A percentile compares a stretch with the other conserved stretches of the same genome.
phyloP scores from a whole-genome alignment of 148 eudicot species.

The Rhododendron williamsianum region DNA sequence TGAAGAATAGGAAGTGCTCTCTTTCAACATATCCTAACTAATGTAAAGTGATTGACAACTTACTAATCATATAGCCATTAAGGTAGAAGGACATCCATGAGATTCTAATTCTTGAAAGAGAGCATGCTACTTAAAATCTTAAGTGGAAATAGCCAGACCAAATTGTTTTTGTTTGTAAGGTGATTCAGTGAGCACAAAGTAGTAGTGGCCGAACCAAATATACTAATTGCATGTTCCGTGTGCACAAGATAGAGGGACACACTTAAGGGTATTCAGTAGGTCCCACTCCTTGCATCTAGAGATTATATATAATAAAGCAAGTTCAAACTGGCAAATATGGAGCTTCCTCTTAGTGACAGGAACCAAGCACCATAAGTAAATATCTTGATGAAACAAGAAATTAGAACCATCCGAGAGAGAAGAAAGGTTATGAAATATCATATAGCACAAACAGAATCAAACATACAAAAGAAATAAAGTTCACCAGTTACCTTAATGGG shows the following conservation, averaged over 20 bases:
- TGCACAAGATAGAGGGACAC: background rate
- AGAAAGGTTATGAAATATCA: background rate
- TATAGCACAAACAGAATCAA: background rate
- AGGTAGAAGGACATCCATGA: no score
- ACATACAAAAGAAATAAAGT: background rate
- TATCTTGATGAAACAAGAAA: background rate
- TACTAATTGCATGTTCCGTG: background rate
- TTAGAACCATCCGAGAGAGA: background rate
- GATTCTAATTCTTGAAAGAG: no score
- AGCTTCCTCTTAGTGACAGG: background rate
- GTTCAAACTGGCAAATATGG: background rate
- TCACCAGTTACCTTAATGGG: slow-evolving; percentile 72
- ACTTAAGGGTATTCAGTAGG: background rate
- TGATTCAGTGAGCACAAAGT: background rate
- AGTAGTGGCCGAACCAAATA: background rate
- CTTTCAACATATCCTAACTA: no score
- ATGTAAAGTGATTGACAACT: no score
- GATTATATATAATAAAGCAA: background rate
- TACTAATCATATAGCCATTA: no score
- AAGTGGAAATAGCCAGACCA: no score
- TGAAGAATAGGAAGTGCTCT: no score
- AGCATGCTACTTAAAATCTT: no score
- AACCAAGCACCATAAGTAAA: background rate
- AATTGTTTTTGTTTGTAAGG: background rate
- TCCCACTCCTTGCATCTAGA: background rate